Percentiles rank a stretch among this genome's conserved stretches.
These are phyloP conservation scores for Exophiala sp. DNA, from an alignment of 2,329 filamentous ascomycete species.

Conservation along the genomic window DNA sequence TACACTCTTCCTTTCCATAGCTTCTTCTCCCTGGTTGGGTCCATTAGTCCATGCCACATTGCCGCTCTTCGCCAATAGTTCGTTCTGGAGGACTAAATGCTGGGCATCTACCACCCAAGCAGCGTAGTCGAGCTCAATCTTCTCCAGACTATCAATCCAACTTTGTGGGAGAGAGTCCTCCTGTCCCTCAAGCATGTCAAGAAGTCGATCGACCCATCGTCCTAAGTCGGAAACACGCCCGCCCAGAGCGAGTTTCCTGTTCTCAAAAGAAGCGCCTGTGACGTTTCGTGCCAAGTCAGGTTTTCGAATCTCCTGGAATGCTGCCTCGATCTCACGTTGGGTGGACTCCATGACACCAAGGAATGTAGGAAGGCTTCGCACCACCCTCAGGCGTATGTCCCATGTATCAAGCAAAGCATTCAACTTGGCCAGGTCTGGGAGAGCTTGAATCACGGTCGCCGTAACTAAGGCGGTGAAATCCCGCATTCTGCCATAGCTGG, in stretches of 20 bases:
- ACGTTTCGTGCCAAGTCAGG: constrained; percentile 21
- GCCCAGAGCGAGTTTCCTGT: constrained; percentile 53
- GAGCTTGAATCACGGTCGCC: constrained; percentile 79
- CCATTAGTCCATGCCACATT: background rate
- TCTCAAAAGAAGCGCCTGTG: constrained; percentile 38
- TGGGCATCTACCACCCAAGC: constrained; percentile 78
- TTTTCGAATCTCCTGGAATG: constrained; percentile 33
- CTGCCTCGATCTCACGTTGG: constrained; percentile 33
- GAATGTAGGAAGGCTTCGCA: constrained; percentile 66
- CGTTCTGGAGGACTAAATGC: constrained; percentile 62
- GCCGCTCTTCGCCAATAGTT: constrained; percentile 33
- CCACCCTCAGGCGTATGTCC: constrained; percentile 67
- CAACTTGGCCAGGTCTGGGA: constrained; percentile 73
- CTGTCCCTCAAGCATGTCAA: constrained; percentile 78
- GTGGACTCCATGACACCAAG: constrained; percentile 54
- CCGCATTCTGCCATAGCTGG: constrained; percentile 65
- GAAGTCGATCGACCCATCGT: constrained; percentile 70
- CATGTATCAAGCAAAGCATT: constrained; percentile 68
- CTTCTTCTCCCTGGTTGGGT: background rate
- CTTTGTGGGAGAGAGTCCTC: constrained; percentile 75
- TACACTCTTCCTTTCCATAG: background rate
- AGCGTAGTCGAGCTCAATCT: constrained; percentile 68
- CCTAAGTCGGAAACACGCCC: constrained; percentile 65
- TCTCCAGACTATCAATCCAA: constrained; percentile 85
- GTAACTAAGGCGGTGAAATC: constrained; percentile 88